Conservation (phyloP, 2,329 filamentous ascomycete genomes). For the Blastomyces emzantsi region DNA sequence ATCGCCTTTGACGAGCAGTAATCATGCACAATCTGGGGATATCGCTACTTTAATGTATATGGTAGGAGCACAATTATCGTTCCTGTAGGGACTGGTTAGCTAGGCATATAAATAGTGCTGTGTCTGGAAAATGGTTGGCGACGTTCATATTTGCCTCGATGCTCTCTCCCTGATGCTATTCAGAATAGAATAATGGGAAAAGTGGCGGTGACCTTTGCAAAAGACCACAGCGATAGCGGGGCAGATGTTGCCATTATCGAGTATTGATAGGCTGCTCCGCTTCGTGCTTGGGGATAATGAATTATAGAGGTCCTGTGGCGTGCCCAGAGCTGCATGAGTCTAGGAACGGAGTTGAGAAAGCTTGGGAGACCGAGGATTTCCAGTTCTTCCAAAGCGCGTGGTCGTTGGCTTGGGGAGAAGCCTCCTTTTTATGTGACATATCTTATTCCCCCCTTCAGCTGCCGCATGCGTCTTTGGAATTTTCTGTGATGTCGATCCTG, state of each 20-base stretch:
- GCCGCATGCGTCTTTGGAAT: background rate
- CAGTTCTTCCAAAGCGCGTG: background rate
- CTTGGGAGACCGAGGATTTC: background rate
- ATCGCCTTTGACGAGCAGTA: too few relatives aligned
- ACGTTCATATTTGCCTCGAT: too few relatives aligned
- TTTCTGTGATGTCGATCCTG: background rate
- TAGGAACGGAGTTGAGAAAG: background rate
- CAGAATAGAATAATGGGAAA: background rate
- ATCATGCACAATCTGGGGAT: background rate
- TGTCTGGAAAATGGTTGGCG: too few relatives aligned
- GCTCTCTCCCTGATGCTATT: too few relatives aligned
- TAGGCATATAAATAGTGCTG: background rate
- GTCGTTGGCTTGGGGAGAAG: background rate
- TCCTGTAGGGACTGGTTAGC: background rate
- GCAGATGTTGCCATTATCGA: background rate
- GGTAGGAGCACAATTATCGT: background rate
- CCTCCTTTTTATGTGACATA: background rate
- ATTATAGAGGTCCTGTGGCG: background rate
- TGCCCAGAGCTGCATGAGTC: background rate
- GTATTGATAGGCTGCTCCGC: background rate
- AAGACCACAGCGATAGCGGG: background rate
- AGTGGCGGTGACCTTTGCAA: background rate
- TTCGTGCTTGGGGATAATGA: background rate
- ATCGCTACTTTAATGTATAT: background rate
- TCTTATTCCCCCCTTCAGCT: background rate